Percentiles rank a stretch among this genome's conserved stretches.
Evolutionary conservation across 495 filamentous ascomycete genomes (phyloP).

Genomic region (Penicillium odoratum): DNA sequence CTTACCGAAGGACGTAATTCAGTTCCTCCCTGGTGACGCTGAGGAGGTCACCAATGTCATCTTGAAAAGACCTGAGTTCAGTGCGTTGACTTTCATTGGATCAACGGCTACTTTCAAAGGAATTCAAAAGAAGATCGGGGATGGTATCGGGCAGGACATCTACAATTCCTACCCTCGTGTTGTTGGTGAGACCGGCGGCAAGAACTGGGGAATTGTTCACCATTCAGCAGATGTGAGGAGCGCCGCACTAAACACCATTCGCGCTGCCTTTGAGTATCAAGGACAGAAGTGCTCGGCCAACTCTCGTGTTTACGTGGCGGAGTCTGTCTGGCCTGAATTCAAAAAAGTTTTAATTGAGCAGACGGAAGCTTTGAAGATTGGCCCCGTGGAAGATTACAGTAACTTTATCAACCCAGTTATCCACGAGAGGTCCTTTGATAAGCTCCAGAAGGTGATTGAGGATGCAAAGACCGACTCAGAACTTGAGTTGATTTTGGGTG

Average conservation of each 20-base stretch:
- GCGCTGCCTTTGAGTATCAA: slow-evolving; percentile 84
- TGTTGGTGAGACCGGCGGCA: slow-evolving; percentile 83
- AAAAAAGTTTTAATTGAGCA: slow-evolving; percentile 46
- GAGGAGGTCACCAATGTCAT: slow-evolving; percentile 68
- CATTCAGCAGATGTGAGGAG: slow-evolving; percentile 69
- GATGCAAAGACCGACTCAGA: slow-evolving; percentile 61
- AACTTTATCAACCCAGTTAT: slow-evolving; percentile 79
- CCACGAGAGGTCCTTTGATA: slow-evolving; percentile 66
- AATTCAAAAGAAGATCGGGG: slow-evolving; percentile 69
- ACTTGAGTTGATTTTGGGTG: slow-evolving; percentile 65
- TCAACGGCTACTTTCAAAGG: slow-evolving; percentile 74
- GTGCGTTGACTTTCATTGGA: slow-evolving; percentile 77
- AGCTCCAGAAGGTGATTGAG: slow-evolving; percentile 62
- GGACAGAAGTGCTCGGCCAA: slow-evolving; percentile 87
- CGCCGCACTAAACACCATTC: slow-evolving; percentile 73
- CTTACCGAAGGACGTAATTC: slow-evolving; percentile 73
- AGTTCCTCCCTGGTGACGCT: slow-evolving; percentile 78
- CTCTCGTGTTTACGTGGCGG: slow-evolving; percentile 71
- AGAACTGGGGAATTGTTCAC: slow-evolving; percentile 85
- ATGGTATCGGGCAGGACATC: slow-evolving; percentile 62
- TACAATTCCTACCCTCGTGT: slow-evolving; percentile 76
- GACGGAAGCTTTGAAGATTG: slow-evolving; percentile 40
- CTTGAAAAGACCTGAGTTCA: slow-evolving; percentile 66
- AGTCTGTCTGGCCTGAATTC: slow-evolving; percentile 65
- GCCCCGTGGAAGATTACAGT: slow-evolving; percentile 55